phyloP scores from a whole-genome alignment of 202 grass and related monocot species.

The Brachypodium distachyon region DNA sequence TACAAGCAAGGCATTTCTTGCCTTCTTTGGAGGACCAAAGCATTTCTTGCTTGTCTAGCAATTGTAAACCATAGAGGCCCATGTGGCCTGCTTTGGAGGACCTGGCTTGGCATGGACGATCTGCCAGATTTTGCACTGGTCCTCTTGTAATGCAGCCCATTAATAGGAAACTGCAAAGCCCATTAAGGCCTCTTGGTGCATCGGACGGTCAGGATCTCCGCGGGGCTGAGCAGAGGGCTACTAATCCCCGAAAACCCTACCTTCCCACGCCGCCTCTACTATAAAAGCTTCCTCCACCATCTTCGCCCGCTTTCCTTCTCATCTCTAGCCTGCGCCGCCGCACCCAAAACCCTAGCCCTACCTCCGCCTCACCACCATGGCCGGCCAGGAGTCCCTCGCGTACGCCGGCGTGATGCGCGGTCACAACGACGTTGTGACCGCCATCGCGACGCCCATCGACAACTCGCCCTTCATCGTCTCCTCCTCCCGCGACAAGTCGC shows the following conservation, averaged over 20 bases:
- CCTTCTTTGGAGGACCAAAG: not conserved
- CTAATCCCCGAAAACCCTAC: conserved; percentile 35
- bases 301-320: not conserved
- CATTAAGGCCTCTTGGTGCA: not conserved
- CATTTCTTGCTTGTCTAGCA: not conserved
- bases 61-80: not conserved
- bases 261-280: not conserved
- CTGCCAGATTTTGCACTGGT: not conserved
- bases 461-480: conserved; percentile 61
- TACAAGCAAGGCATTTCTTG: not conserved
- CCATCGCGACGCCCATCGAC: conserved; percentile 58
- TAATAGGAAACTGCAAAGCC: not conserved
- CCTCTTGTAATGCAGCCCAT: not conserved
- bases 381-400: conserved; percentile 61
- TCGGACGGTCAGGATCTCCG: conserved; percentile 17
- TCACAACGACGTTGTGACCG: conserved; percentile 59
- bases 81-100: not conserved
- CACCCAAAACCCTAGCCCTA: not conserved
- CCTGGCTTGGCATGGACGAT: not conserved
- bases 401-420: conserved; percentile 55
- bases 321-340: not conserved
- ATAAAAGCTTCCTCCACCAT: not conserved
- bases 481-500: conserved; percentile 72
- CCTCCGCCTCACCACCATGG: conserved; percentile 22
- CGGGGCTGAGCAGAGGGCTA: not conserved